Conservation (phyloP, 2,329 filamentous ascomycete genomes). For the Colletotrichum salicis region DNA sequence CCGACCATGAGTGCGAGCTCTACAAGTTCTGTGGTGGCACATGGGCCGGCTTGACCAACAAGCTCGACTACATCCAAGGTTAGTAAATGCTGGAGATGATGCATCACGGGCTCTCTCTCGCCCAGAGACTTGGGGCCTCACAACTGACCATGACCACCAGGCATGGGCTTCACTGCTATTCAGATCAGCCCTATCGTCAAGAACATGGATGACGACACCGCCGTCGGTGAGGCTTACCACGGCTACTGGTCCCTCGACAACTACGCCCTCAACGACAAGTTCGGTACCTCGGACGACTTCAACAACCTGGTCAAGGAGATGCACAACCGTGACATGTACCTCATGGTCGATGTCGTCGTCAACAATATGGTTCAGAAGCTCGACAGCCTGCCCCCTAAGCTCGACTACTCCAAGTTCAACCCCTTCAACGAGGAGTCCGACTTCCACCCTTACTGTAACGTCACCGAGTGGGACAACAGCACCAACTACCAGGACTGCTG, state of each 20-base stretch:
- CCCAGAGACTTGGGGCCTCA: neutral
- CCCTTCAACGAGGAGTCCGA: slow-evolving; percentile 63
- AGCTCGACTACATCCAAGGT: slow-evolving; percentile 61
- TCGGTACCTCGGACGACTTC: slow-evolving; percentile 61
- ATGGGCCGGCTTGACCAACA: slow-evolving; percentile 58
- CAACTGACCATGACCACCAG: slow-evolving; percentile 17
- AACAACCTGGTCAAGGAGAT: slow-evolving; percentile 57
- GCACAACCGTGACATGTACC: slow-evolving; percentile 63
- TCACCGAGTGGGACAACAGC: slow-evolving; percentile 63
- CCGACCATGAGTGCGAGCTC: slow-evolving; percentile 52
- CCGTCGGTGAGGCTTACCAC: slow-evolving; percentile 47
- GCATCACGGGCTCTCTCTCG: neutral
- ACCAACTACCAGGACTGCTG: slow-evolving; percentile 66
- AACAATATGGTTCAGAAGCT: slow-evolving; percentile 58
- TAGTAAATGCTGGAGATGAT: slow-evolving; percentile 28
- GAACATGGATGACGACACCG: slow-evolving; percentile 44
- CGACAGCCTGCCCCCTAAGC: slow-evolving; percentile 58
- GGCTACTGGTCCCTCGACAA: slow-evolving; percentile 54
- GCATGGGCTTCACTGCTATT: slow-evolving; percentile 50
- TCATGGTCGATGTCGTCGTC: slow-evolving; percentile 66
- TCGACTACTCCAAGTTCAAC: slow-evolving; percentile 39
- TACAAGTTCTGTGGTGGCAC: slow-evolving; percentile 61
- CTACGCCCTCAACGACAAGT: slow-evolving; percentile 57
- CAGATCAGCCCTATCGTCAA: slow-evolving; percentile 68
- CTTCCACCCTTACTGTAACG: slow-evolving; percentile 70